Base-by-base conservation (phyloP, 306 rosid genomes). In the Pueraria montana region DNA sequence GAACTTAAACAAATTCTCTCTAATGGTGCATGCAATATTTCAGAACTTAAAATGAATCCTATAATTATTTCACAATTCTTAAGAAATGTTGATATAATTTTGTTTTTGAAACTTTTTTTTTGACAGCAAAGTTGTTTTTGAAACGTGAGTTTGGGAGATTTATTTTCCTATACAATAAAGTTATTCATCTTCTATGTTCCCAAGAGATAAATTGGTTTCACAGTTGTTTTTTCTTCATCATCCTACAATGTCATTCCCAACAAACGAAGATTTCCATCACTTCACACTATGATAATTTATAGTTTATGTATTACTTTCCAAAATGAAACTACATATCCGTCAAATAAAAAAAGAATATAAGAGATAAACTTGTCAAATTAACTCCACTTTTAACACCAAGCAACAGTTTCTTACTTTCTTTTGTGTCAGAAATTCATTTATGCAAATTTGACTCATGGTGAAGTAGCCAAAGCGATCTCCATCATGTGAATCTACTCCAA, bases 141-240 rank as follows among this genome's bases (percentile, higher is more conserved):
- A 77, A 43, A 76, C 16, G 24, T 59, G 32, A 27, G 48, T 43
- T 62, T 63, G 32, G 23, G 52, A 20, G 52, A 20, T 65, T 23
- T 52, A 38, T 50, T 79, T 67, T 34, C 24, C 48, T 65, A 11
- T 20, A 64, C 46, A 18, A 12, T 20, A 20, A n/a, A 48, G 63
- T 48, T 64, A 30, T 49, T 32, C 17, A 36, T 65, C 40, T 65
- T 78, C 72, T 77, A 8, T 77, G 46, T 45, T 42, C 5, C 24
- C 11, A 18, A 55, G 27, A 55, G 62, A 55, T 20, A 55, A 55
- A 55, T 55, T 55, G 11, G 62, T 20, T 52, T 55, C 27, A 55
- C 26, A 18, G 62, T 21, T 18, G 21, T 7, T 17, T 18, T 52
- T 52, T 52, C n/a, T n/a, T n/a, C 23, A 18, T 18, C 21, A 55